Conservation (phyloP, 2,329 filamentous ascomycete genomes). For the Scedosporium apiospermum region DNA sequence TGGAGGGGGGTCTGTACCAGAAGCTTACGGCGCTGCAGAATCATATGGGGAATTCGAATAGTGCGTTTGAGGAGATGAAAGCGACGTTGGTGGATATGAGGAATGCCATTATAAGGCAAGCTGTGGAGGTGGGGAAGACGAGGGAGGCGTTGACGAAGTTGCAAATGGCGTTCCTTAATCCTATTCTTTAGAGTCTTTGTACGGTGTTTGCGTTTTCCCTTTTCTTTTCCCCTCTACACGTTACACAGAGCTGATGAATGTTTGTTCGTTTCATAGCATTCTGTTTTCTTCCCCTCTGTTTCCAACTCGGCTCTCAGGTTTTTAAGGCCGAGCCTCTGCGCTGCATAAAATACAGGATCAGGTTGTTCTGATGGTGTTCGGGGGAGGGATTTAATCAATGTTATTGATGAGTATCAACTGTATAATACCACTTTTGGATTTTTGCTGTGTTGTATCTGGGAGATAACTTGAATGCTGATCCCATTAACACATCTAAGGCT, state of each 20-base stretch:
- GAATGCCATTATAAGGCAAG: conserved; percentile 29
- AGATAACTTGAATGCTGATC: background rate
- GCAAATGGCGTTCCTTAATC: conserved; percentile 26
- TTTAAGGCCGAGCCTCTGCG: background rate
- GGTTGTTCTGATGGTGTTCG: background rate
- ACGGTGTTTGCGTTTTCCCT: background rate
- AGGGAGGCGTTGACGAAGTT: conserved; percentile 30
- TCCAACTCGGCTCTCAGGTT: background rate
- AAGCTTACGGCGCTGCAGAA: conserved; percentile 16
- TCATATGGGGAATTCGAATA: conserved; percentile 10
- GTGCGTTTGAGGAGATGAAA: conserved; percentile 22
- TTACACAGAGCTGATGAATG: background rate
- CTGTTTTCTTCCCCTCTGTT: too few species aligned
- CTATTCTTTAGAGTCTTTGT: background rate
- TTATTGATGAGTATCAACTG: background rate
- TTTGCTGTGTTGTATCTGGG: background rate
- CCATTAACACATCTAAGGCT: background rate
- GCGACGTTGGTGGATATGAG: conserved; percentile 28
- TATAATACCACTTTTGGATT: background rate
- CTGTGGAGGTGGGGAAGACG: conserved; percentile 32
- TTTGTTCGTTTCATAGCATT: background rate
- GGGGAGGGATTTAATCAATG: background rate
- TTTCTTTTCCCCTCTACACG: background rate
- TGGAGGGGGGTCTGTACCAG: conserved; percentile 35
- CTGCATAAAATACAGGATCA: background rate